These are phyloP conservation scores for Blastobotrys ciferrii DNA, from an alignment of 1,139 yeast species.

Conservation along the genomic window DNA sequence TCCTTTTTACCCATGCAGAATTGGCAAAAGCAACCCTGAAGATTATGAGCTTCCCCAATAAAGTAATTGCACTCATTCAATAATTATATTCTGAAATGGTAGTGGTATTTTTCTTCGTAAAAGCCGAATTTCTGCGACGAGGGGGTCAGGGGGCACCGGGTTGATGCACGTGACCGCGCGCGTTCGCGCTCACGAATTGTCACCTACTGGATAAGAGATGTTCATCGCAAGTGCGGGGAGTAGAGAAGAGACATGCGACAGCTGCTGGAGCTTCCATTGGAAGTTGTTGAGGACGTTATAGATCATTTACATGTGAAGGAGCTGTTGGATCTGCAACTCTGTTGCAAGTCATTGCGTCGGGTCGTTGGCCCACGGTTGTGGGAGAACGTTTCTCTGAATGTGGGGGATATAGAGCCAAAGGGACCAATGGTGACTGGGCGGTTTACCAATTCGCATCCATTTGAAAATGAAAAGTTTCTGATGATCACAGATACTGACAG, in stretches of 20 bases:
- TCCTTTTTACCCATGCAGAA: too few relatives aligned
- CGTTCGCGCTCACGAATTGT: too few relatives aligned
- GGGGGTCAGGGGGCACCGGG: too few relatives aligned
- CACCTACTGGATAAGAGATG: too few relatives aligned
- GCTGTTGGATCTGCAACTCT: not conserved
- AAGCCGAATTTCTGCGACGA: too few relatives aligned
- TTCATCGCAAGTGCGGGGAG: not conserved
- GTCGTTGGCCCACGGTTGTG: conserved; percentile 1
- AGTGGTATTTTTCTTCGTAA: too few relatives aligned
- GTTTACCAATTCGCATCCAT: not conserved
- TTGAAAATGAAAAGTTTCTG: not conserved
- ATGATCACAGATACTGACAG: not conserved
- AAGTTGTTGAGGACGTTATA: not conserved
- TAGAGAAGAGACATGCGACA: not conserved
- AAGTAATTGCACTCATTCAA: too few relatives aligned
- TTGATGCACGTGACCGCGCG: too few relatives aligned
- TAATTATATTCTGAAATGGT: too few relatives aligned
- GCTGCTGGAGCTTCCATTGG: conserved; percentile 4
- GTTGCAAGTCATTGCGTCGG: not conserved
- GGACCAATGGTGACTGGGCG: conserved; percentile 3
- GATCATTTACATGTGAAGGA: not conserved
- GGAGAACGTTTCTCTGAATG: conserved; percentile 1
- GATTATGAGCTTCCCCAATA: too few relatives aligned
- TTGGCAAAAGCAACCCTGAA: too few relatives aligned
- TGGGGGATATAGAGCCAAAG: conserved; percentile 3